phyloP scores from a whole-genome alignment of 495 filamentous ascomycete genomes.

The Annulohypoxylon stygium region DNA sequence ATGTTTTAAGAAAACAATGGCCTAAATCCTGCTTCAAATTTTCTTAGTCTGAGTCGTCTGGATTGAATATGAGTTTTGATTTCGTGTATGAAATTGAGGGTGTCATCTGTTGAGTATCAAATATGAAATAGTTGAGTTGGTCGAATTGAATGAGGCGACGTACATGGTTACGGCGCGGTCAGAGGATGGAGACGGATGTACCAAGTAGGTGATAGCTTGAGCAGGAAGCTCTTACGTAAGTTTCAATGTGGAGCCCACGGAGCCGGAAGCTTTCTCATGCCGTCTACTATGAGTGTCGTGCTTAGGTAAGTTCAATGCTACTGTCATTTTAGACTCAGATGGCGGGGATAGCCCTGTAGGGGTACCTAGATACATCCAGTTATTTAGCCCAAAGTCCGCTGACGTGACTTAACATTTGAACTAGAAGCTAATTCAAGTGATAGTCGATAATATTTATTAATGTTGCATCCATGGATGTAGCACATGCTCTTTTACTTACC shows the following conservation, averaged over 20 bases:
- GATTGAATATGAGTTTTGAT: not conserved
- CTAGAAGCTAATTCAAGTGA: not conserved
- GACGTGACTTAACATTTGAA: conserved; percentile 12
- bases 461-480: not conserved
- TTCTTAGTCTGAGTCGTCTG: not conserved
- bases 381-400: conserved; percentile 1
- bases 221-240: conserved; percentile 10
- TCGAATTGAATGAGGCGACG: conserved; percentile 3
- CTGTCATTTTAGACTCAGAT: not conserved
- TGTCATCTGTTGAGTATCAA: not conserved
- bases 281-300: not conserved
- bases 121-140: not conserved
- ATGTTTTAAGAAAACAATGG: conserved; percentile 45
- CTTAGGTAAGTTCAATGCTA: not conserved
- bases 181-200: not conserved
- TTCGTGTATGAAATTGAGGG: not conserved
- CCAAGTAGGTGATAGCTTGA: conserved; percentile 3
- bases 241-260: not conserved
- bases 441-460: not conserved
- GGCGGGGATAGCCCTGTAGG: not conserved
- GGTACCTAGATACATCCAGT: conserved; percentile 6
- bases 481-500: conserved; percentile 10
- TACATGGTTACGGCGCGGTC: conserved; percentile 2
- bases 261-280: conserved; percentile 1
- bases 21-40: not conserved